Evolutionary conservation across 352 stramenopile species (phyloP).

Genomic region (Phytopythium ostracodes): DNA sequence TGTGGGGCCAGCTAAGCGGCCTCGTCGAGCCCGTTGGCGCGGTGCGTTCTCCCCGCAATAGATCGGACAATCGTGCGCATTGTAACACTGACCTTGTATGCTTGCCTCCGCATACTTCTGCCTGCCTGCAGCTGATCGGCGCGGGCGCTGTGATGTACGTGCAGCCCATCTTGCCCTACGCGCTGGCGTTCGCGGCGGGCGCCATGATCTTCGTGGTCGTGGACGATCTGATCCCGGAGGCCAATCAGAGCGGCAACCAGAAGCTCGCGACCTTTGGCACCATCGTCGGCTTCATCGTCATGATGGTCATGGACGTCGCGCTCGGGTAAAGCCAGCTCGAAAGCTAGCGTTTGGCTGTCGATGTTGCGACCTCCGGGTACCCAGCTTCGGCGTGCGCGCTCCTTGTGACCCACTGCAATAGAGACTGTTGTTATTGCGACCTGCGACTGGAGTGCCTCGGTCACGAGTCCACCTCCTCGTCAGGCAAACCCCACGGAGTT

Average conservation of each 20-base stretch:
- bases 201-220: conserved; percentile 93
- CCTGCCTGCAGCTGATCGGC: conserved; percentile 60
- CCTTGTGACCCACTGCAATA: not conserved
- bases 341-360: too few species aligned
- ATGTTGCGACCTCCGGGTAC: too few species aligned
- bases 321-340: conserved; percentile 36
- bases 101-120: not conserved
- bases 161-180: conserved; percentile 86
- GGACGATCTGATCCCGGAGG: conserved; percentile 88
- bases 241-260: conserved; percentile 85
- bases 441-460: too few species aligned
- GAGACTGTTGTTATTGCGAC: not conserved
- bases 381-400: not conserved
- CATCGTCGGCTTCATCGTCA: conserved; percentile 90
- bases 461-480: too few species aligned
- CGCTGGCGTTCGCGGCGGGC: conserved; percentile 86
- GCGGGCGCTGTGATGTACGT: conserved; percentile 83
- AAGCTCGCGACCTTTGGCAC: conserved; percentile 83
- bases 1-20: conserved; percentile 88
- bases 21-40: conserved; percentile 87
- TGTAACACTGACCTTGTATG: not conserved
- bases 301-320: conserved; percentile 90
- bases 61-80: not conserved
- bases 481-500: too few species aligned
- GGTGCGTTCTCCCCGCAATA: conserved; percentile 29